Conservation (phyloP, 1,284 basidiomycete genomes). For the Hypsizygus ulmarius region DNA sequence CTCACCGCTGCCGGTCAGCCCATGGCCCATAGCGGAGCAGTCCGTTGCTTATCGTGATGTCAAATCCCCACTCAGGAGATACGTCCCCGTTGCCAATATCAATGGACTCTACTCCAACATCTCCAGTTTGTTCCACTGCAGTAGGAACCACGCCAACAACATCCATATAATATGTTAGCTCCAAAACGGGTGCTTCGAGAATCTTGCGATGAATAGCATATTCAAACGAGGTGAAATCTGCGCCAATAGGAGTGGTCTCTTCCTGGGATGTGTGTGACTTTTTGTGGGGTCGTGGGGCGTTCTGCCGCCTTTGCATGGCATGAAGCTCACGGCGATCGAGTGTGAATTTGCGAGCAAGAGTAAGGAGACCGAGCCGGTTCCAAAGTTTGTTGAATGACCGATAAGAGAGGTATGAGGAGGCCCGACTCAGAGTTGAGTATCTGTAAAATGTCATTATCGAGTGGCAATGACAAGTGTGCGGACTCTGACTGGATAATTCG, state of each 20-base stretch:
- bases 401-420: constrained; percentile 43
- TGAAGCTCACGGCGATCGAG: constrained; percentile 27
- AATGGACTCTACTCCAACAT: constrained; percentile 44
- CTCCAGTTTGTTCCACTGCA: constrained; percentile 29
- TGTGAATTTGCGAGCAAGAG: constrained; percentile 32
- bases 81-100: constrained; percentile 85
- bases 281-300: constrained; percentile 24
- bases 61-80: constrained; percentile 90
- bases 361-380: constrained; percentile 52
- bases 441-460: constrained; percentile 17
- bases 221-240: constrained; percentile 59
- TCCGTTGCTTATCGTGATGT: constrained; percentile 76
- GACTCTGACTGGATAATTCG: constrained; percentile 53
- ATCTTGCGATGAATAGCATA: constrained; percentile 87
- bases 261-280: constrained; percentile 44
- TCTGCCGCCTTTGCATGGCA: constrained; percentile 19
- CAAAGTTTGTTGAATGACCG: constrained; percentile 52
- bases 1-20: constrained; percentile 86
- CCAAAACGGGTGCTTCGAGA: constrained; percentile 72
- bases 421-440: constrained; percentile 27
- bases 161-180: constrained; percentile 84
- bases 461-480: background rate
- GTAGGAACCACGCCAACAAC: constrained; percentile 64
- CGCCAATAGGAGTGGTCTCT: constrained; percentile 52
- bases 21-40: constrained; percentile 86